These are phyloP conservation scores for Russula sp. DNA, from an alignment of 768 basidiomycete species.

Conservation along the genomic window DNA sequence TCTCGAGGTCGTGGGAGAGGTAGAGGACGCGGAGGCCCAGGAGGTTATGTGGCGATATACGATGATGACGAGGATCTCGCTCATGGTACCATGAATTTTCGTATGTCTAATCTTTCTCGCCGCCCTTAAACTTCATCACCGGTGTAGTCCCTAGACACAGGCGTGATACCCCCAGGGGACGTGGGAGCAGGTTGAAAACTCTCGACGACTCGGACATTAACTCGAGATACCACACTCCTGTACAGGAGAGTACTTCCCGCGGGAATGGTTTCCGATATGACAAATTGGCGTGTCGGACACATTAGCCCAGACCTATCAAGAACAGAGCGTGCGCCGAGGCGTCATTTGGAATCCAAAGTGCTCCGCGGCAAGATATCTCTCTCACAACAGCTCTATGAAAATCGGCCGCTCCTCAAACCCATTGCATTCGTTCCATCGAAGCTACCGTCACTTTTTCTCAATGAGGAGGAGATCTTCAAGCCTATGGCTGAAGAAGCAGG, in stretches of 20 bases:
- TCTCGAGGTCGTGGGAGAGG: slow-evolving; percentile 29
- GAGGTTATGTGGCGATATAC: slow-evolving; percentile 16
- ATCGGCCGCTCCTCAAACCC: slow-evolving; percentile 63
- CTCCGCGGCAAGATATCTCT: slow-evolving; percentile 49
- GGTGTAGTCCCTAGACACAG: background rate
- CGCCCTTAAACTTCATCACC: background rate
- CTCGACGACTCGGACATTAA: background rate
- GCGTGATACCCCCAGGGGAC: background rate
- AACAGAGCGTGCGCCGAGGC: slow-evolving; percentile 32
- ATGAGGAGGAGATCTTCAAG: slow-evolving; percentile 61
- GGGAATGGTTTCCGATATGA: slow-evolving; percentile 5
- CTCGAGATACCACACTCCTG: slow-evolving; percentile 5
- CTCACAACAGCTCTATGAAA: slow-evolving; percentile 53
- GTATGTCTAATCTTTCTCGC: slow-evolving; percentile 7
- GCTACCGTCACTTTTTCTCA: slow-evolving; percentile 48
- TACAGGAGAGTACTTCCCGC: background rate
- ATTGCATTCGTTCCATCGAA: slow-evolving; percentile 65
- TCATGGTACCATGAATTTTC: background rate
- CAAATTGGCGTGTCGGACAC: slow-evolving; percentile 3
- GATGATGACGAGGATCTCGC: slow-evolving; percentile 29
- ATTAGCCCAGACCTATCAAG: slow-evolving; percentile 14
- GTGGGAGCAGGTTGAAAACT: background rate
- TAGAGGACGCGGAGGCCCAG: slow-evolving; percentile 24
- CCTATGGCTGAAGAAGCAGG: slow-evolving; percentile 52
- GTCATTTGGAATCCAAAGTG: slow-evolving; percentile 34